Percentiles rank a stretch among this genome's conserved stretches.
phyloP scores from a whole-genome alignment of 495 filamentous ascomycete genomes.

The Penicillium robsamsonii region DNA sequence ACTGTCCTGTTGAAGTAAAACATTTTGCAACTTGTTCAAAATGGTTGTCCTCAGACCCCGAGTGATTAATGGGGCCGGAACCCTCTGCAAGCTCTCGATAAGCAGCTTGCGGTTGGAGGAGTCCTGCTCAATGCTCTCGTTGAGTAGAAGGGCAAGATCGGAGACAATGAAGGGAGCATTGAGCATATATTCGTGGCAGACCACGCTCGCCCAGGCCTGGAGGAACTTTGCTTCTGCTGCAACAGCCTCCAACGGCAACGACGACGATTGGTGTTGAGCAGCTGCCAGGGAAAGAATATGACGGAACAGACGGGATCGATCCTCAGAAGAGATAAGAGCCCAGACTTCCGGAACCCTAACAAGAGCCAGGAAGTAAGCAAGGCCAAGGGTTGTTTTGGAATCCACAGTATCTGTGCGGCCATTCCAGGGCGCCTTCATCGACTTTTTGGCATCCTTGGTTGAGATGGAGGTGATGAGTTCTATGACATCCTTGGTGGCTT shows the following conservation, averaged over 20 bases:
- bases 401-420: slow-evolving; percentile 38
- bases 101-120: slow-evolving; percentile 31
- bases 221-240: slow-evolving; percentile 35
- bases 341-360: slow-evolving; percentile 36
- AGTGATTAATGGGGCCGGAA: slow-evolving; percentile 38
- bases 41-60: slow-evolving; percentile 38
- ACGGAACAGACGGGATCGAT: slow-evolving; percentile 32
- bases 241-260: slow-evolving; percentile 30
- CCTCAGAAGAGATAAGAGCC: slow-evolving; percentile 27
- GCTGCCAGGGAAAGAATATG: slow-evolving; percentile 40
- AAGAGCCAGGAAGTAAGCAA: slow-evolving; percentile 40
- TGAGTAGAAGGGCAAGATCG: slow-evolving; percentile 37
- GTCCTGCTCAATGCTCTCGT: slow-evolving; percentile 35
- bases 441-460: slow-evolving; percentile 26
- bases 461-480: slow-evolving; percentile 33
- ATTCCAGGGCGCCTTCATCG: slow-evolving; percentile 39
- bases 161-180: slow-evolving; percentile 34
- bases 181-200: slow-evolving; percentile 47
- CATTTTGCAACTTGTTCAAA: slow-evolving; percentile 37
- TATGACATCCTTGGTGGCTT: slow-evolving; percentile 29
- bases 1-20: slow-evolving; percentile 33
- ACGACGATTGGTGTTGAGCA: slow-evolving; percentile 31
- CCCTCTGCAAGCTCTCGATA: slow-evolving; percentile 42
- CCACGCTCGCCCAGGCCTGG: slow-evolving; percentile 44
- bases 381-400: slow-evolving; percentile 30